Evolutionary conservation across 768 basidiomycete species (phyloP).

Genomic region (Xerocomus brunneocitrinus): DNA sequence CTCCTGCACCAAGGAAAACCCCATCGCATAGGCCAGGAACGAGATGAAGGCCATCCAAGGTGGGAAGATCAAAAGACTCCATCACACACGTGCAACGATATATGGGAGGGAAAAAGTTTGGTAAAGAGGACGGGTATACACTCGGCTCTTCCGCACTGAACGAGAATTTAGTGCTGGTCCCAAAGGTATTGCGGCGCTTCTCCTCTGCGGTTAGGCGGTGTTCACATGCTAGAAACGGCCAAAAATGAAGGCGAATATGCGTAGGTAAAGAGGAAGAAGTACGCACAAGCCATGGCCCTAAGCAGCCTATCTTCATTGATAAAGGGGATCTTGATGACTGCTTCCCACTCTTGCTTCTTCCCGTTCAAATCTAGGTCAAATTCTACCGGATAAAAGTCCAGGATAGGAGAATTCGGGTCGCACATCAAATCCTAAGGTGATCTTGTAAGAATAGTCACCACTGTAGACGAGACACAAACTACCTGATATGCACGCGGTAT

Average conservation of each 20-base stretch:
- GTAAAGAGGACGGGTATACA: slow-evolving; percentile 84
- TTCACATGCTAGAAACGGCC: slow-evolving; percentile 55
- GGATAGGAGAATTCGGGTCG: slow-evolving; percentile 75
- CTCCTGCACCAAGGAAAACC: slow-evolving; percentile 77
- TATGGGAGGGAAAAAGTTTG: slow-evolving; percentile 91
- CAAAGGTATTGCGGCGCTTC: slow-evolving; percentile 65
- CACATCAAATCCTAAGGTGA: slow-evolving; percentile 78
- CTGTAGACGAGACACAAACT: background rate
- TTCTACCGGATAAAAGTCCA: slow-evolving; percentile 90
- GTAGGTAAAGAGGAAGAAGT: background rate
- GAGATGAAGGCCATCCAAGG: slow-evolving; percentile 76
- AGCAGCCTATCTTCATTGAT: slow-evolving; percentile 80
- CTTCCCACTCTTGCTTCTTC: slow-evolving; percentile 99
- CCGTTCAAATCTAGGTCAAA: slow-evolving; percentile 95
- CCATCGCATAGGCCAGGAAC: slow-evolving; percentile 86
- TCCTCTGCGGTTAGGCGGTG: slow-evolving; percentile 76
- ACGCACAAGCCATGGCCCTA: slow-evolving; percentile 71
- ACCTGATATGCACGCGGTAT: slow-evolving; percentile 87
- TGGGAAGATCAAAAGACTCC: slow-evolving; percentile 86
- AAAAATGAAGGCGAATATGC: background rate
- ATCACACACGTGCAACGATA: slow-evolving; percentile 73
- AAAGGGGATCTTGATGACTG: slow-evolving; percentile 97
- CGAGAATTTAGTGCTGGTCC: slow-evolving; percentile 75
- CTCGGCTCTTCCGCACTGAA: slow-evolving; percentile 62
- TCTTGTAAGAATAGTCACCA: background rate